Percentiles rank a stretch among this genome's conserved stretches.
Conservation (phyloP, 139 green algal species). For the Haematococcus lacustris region DNA sequence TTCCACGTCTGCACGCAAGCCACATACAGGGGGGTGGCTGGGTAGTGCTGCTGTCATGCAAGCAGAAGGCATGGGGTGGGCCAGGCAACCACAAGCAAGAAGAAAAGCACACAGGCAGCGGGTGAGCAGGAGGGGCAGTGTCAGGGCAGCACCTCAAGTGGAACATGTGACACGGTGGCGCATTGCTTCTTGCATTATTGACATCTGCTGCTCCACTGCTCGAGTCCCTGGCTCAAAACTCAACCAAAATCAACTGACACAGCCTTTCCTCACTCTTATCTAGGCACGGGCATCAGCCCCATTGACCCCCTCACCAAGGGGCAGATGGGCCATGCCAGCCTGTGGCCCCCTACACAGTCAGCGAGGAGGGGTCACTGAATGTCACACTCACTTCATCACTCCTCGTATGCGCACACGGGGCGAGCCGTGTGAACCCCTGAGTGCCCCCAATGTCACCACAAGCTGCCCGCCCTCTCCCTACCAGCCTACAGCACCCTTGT, state of each 20-base stretch:
- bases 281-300: too few relatives aligned
- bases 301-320: too few relatives aligned
- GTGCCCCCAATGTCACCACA: not conserved
- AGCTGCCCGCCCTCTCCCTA: not conserved
- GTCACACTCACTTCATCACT: not conserved
- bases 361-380: not conserved
- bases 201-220: too few relatives aligned
- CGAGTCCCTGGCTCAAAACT: too few relatives aligned
- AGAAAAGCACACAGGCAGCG: not conserved
- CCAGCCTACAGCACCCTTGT: not conserved
- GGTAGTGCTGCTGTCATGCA: too few relatives aligned
- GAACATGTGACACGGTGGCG: not conserved
- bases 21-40: too few relatives aligned
- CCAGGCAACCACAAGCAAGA: not conserved
- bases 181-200: not conserved
- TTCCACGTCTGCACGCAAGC: conserved; percentile 51
- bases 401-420: not conserved
- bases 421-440: not conserved
- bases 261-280: too few relatives aligned
- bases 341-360: too few relatives aligned
- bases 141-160: not conserved
- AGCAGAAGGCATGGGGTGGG: too few relatives aligned
- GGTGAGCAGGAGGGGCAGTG: not conserved
- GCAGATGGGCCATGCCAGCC: too few relatives aligned
- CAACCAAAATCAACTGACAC: too few relatives aligned